Conservation (phyloP, 331 rosid species). For the Stylosanthes scabra region DNA sequence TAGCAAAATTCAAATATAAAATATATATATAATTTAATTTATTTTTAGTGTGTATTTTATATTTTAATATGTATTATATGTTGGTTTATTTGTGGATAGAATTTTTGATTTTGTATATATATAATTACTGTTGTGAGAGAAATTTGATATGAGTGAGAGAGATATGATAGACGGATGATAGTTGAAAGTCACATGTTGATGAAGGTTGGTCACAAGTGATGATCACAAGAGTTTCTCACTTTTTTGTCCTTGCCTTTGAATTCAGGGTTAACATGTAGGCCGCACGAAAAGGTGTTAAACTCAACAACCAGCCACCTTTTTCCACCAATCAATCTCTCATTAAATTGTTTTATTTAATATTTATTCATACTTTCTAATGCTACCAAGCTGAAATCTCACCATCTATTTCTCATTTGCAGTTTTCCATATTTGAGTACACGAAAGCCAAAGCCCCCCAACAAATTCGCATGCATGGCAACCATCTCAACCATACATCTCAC, state of each 20-base stretch:
- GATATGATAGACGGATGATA: not conserved
- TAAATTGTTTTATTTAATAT: not conserved
- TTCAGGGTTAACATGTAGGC: slow-evolving; percentile 47
- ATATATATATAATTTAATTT: no score
- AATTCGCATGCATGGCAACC: not conserved
- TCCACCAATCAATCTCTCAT: slow-evolving; percentile 10
- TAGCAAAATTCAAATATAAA: no score
- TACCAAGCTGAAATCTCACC: not conserved
- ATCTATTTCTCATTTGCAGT: not conserved
- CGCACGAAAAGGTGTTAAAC: slow-evolving; percentile 39
- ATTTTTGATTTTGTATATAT: no score
- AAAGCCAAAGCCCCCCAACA: not conserved
- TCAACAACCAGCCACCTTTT: slow-evolving; percentile 24
- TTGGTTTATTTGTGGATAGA: no score
- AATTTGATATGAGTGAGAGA: not conserved
- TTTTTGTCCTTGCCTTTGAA: slow-evolving; percentile 45
- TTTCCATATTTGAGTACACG: not conserved
- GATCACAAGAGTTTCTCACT: slow-evolving; percentile 25
- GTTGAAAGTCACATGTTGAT: slow-evolving; percentile 26
- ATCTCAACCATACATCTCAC: not conserved
- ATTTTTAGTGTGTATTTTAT: no score
- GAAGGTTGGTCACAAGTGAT: slow-evolving; percentile 44
- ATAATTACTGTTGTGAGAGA: no score
- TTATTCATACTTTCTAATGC: not conserved
- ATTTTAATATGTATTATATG: no score